These are phyloP conservation scores for Phytophthora sansomeana DNA, from an alignment of 352 stramenopile species.

Conservation along the genomic window DNA sequence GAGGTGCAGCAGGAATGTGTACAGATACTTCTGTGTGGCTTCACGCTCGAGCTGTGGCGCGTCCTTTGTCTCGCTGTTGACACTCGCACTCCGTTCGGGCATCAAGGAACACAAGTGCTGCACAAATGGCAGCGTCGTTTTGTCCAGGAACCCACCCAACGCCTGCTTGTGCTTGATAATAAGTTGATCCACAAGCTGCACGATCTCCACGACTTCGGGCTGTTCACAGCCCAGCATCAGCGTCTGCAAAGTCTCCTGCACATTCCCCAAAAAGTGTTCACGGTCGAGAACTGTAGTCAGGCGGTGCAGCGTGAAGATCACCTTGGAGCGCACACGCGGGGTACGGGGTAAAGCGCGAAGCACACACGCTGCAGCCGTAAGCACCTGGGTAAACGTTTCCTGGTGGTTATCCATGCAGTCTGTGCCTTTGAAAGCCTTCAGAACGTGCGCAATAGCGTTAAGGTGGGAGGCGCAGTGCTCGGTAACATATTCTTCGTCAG, in stretches of 20 bases:
- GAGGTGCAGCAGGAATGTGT: slow-evolving; percentile 81
- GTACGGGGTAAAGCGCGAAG: slow-evolving; percentile 59
- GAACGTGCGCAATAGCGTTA: slow-evolving; percentile 82
- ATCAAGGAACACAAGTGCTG: slow-evolving; percentile 78
- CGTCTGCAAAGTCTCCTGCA: slow-evolving; percentile 62
- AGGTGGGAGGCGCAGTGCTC: slow-evolving; percentile 68
- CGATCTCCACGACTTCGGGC: slow-evolving; percentile 78
- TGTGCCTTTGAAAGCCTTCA: slow-evolving; percentile 84
- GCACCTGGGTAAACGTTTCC: slow-evolving; percentile 77
- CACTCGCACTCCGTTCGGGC: slow-evolving; percentile 55
- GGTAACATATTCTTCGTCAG: slow-evolving; percentile 52
- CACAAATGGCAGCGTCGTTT: slow-evolving; percentile 72
- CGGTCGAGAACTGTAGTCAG: slow-evolving; percentile 78
- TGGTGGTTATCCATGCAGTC: slow-evolving; percentile 81
- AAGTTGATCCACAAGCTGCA: slow-evolving; percentile 86
- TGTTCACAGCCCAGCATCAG: slow-evolving; percentile 73
- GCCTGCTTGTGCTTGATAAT: slow-evolving; percentile 88
- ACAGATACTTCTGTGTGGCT: slow-evolving; percentile 83
- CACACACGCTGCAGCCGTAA: slow-evolving; percentile 68
- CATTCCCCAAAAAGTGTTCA: slow-evolving; percentile 73
- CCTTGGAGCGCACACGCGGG: slow-evolving; percentile 73
- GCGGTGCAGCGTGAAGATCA: slow-evolving; percentile 83
- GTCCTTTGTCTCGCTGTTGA: slow-evolving; percentile 71
- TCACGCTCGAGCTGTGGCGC: slow-evolving; percentile 79
- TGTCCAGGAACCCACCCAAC: slow-evolving; percentile 74